phyloP scores from a whole-genome alignment of 495 filamentous ascomycete species.

The Penicillium coffeae region DNA sequence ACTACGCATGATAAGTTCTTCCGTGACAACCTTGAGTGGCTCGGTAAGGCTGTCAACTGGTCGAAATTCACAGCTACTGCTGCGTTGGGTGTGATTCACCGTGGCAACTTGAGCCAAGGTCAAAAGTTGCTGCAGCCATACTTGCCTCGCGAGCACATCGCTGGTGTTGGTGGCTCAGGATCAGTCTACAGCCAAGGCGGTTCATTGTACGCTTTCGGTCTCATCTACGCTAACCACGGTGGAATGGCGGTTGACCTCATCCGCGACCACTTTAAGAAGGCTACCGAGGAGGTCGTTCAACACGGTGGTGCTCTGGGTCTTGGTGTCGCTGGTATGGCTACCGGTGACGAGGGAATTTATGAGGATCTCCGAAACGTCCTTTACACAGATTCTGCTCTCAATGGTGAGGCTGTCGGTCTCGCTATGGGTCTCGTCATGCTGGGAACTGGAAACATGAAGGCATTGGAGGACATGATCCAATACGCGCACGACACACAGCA shows the following conservation, averaged over 20 bases:
- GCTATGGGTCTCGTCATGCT: conserved; percentile 97
- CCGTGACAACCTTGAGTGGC: conserved; percentile 95
- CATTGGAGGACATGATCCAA: conserved; percentile 89
- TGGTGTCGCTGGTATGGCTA: conserved; percentile 97
- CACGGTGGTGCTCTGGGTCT: conserved; percentile 94
- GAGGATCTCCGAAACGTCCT: conserved; percentile 84
- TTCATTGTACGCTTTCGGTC: conserved; percentile 88
- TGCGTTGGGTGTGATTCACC: conserved; percentile 93
- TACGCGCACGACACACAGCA: conserved; percentile 98
- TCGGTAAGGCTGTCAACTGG: conserved; percentile 99
- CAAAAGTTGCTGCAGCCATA: conserved; percentile 94
- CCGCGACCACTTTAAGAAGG: conserved; percentile 77
- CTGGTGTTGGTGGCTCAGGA: conserved; percentile 60
- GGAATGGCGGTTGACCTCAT: conserved; percentile 88
- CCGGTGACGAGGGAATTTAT: conserved; percentile 83
- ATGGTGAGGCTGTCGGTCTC: conserved; percentile 93
- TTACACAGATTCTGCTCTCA: conserved; percentile 89
- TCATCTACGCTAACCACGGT: conserved; percentile 98
- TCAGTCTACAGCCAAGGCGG: conserved; percentile 96
- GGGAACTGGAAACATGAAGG: conserved; percentile 87
- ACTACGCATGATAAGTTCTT: conserved; percentile 98
- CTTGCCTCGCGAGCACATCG: conserved; percentile 66
- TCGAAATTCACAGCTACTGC: conserved; percentile 99
- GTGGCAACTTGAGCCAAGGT: conserved; percentile 87
- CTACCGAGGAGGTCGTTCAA: conserved; percentile 90